Evolutionary conservation across 2,329 filamentous ascomycete species (phyloP).

Genomic region (Aspergillus sp.): DNA sequence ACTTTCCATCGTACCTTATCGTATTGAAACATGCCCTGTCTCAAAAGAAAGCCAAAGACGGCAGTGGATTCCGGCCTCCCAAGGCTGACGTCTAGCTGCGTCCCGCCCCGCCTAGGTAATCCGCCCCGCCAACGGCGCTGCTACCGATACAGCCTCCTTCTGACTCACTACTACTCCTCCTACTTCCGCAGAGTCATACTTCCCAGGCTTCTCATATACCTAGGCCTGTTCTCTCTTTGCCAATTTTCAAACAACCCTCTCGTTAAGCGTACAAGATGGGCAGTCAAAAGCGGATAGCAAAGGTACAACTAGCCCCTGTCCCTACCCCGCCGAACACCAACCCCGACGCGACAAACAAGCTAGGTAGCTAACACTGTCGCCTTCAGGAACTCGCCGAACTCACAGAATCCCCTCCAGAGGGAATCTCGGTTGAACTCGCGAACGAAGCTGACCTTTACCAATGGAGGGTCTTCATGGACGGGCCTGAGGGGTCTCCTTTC

Average conservation of each 20-base stretch:
- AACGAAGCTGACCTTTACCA: slow-evolving; percentile 66
- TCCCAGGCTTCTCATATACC: neutral
- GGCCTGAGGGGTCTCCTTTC: slow-evolving; percentile 65
- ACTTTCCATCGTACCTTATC: neutral
- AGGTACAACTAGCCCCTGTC: slow-evolving; percentile 33
- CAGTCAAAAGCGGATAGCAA: slow-evolving; percentile 50
- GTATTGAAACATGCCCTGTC: neutral
- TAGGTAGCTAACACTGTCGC: slow-evolving; percentile 3
- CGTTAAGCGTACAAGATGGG: slow-evolving; percentile 31
- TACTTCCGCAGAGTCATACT: neutral
- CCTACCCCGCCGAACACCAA: neutral
- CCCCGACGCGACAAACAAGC: neutral
- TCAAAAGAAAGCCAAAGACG: neutral
- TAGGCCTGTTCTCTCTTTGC: neutral
- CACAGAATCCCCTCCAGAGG: slow-evolving; percentile 54
- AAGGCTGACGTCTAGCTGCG: slow-evolving; percentile 14
- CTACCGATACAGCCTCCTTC: neutral
- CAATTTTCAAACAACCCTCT: neutral
- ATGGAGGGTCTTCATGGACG: slow-evolving; percentile 68
- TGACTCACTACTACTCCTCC: neutral
- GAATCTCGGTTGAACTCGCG: slow-evolving; percentile 57
- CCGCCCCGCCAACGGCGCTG: slow-evolving; percentile 8
- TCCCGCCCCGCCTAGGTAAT: slow-evolving; percentile 6
- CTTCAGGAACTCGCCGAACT: slow-evolving; percentile 62
- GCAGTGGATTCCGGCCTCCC: neutral